These are phyloP conservation scores for Fusarium hostae DNA, from an alignment of 2,329 filamentous ascomycete species.

Conservation along the genomic window DNA sequence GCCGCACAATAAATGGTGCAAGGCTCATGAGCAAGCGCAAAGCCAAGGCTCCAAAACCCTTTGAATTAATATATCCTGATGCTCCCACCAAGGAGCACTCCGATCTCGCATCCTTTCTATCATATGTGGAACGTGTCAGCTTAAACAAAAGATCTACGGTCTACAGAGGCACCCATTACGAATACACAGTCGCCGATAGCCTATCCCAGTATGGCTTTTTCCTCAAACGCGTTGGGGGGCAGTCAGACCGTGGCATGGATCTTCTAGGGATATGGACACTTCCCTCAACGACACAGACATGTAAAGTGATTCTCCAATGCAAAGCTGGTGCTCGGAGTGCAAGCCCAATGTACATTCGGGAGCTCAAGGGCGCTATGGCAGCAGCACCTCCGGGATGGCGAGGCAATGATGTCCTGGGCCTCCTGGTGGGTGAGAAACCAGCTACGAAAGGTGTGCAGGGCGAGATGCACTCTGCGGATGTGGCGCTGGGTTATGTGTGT, in stretches of 20 bases:
- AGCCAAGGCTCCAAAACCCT: neutral
- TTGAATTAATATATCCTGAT: slow-evolving; percentile 56
- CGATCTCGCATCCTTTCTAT: slow-evolving; percentile 72
- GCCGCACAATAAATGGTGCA: neutral
- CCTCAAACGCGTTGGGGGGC: slow-evolving; percentile 72
- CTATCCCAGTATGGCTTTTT: slow-evolving; percentile 71
- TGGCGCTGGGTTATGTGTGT: slow-evolving; percentile 77
- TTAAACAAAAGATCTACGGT: slow-evolving; percentile 67
- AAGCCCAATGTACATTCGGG: slow-evolving; percentile 72
- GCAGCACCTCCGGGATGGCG: slow-evolving; percentile 80
- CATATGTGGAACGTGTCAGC: slow-evolving; percentile 67
- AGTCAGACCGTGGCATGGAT: slow-evolving; percentile 78
- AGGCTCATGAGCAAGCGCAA: slow-evolving; percentile 21
- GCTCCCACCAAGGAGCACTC: slow-evolving; percentile 65
- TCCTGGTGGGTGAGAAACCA: slow-evolving; percentile 75
- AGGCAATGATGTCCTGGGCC: slow-evolving; percentile 70
- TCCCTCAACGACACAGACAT: slow-evolving; percentile 48
- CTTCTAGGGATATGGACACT: slow-evolving; percentile 77
- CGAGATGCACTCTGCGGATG: slow-evolving; percentile 69
- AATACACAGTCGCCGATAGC: slow-evolving; percentile 72
- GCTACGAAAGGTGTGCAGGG: slow-evolving; percentile 84
- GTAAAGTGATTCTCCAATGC: slow-evolving; percentile 72
- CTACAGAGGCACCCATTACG: slow-evolving; percentile 80
- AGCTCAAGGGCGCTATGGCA: slow-evolving; percentile 81
- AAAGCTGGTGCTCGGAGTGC: slow-evolving; percentile 67